phyloP scores from a whole-genome alignment of 306 rosid genomes.

The Macrotyloma uniflorum region DNA sequence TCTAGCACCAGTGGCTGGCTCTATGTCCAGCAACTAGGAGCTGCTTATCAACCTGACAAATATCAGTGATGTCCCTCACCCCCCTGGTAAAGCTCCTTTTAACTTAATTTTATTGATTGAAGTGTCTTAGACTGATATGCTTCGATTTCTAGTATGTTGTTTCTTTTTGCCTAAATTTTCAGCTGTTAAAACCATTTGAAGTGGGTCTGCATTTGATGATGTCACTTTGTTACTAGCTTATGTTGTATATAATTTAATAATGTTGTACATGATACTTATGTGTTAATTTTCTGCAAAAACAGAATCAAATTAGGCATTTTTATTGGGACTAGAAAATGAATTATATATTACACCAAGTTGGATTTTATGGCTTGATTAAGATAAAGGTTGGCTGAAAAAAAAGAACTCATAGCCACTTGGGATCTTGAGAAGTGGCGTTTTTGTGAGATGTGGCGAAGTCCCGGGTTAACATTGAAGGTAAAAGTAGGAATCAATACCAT shows the following conservation, averaged over 20 bases:
- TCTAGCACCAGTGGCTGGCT: conserved; percentile 52
- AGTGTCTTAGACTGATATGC: background rate
- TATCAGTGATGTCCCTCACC: conserved; percentile 56
- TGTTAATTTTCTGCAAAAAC: background rate
- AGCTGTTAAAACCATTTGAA: background rate
- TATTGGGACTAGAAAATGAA: background rate
- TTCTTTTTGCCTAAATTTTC: background rate
- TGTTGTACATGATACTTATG: background rate
- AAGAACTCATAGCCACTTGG: background rate
- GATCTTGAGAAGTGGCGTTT: background rate
- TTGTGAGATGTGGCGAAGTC: background rate
- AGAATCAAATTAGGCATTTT: background rate
- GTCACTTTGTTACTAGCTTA: background rate
- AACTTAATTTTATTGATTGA: background rate
- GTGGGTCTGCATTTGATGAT: background rate
- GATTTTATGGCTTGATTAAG: background rate
- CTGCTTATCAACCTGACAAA: conserved; percentile 67
- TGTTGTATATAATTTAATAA: background rate
- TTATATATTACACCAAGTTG: background rate
- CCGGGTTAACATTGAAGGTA: background rate
- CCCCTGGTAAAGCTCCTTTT: conserved; percentile 53
- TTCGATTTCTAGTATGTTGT: background rate
- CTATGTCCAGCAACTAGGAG: conserved; percentile 75
- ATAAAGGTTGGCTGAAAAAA: background rate
- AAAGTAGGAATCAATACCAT: background rate